Conservation (phyloP, 2,329 filamentous ascomycete species). For the Venturia aucupariae region DNA sequence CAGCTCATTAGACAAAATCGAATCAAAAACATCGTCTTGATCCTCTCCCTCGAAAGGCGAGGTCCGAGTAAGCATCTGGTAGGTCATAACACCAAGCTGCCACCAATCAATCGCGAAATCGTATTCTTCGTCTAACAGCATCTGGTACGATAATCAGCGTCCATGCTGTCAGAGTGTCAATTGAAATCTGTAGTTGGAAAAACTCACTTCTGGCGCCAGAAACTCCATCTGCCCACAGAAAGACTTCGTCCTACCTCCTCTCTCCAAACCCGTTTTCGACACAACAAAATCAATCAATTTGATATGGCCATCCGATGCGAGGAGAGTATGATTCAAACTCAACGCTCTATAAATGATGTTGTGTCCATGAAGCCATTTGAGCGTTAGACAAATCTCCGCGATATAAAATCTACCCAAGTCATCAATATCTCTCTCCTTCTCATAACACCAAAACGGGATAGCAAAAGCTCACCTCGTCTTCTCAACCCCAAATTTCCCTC, state of each 20-base stretch:
- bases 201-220: constrained; percentile 4
- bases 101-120: neutral
- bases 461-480: neutral
- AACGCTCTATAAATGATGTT: neutral
- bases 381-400: neutral
- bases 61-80: neutral
- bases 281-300: constrained; percentile 7
- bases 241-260: neutral
- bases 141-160: neutral
- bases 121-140: neutral
- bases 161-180: too few relatives aligned
- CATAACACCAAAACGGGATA: neutral
- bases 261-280: neutral
- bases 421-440: neutral
- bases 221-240: constrained; percentile 3
- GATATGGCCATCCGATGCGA: constrained; percentile 1
- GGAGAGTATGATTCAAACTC: neutral
- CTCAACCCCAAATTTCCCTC: neutral
- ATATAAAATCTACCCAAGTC: neutral
- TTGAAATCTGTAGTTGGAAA: neutral
- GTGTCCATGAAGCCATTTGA: constrained; percentile 3
- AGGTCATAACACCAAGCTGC: constrained; percentile 6
- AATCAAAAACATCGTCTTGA: neutral
- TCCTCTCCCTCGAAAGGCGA: neutral
- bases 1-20: neutral